phyloP scores from a whole-genome alignment of 2,329 filamentous ascomycete genomes.

The Sporothrix schenckii region DNA sequence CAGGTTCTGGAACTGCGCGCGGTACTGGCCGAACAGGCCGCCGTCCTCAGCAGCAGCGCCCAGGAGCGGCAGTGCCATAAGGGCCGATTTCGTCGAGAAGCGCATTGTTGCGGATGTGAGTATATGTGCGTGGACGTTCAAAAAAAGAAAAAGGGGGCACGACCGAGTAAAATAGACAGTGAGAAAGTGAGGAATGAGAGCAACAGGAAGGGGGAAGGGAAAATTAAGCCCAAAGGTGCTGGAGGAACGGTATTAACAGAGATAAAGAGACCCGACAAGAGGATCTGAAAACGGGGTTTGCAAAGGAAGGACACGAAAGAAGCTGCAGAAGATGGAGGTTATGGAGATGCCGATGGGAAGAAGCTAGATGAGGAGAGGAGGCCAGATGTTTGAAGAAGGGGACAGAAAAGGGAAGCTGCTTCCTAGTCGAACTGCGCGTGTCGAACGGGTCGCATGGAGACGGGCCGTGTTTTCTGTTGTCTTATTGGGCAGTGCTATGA shows the following conservation, averaged over 20 bases:
- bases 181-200: slow-evolving; percentile 4
- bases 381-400: slow-evolving; percentile 25
- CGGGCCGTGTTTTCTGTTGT: slow-evolving; percentile 9
- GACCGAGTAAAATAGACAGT: slow-evolving; percentile 1
- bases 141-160: slow-evolving; percentile 6
- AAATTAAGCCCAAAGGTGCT: slow-evolving; percentile 11
- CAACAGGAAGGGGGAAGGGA: slow-evolving; percentile 11
- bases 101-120: slow-evolving; percentile 54
- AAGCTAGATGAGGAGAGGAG: slow-evolving; percentile 13
- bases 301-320: slow-evolving; percentile 31
- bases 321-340: slow-evolving; percentile 15
- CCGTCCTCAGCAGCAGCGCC: slow-evolving; percentile 52
- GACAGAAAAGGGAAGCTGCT: slow-evolving; percentile 15
- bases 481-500: slow-evolving; percentile 24
- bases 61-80: slow-evolving; percentile 61
- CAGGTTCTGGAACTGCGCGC: slow-evolving; percentile 66
- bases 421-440: slow-evolving; percentile 21
- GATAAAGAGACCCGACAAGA: slow-evolving; percentile 1
- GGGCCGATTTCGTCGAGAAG: slow-evolving; percentile 54
- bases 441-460: slow-evolving; percentile 13
- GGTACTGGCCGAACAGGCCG: slow-evolving; percentile 58
- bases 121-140: neutral
- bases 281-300: slow-evolving; percentile 14
- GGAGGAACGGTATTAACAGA: slow-evolving; percentile 11
- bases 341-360: slow-evolving; percentile 20